Base-by-base conservation (phyloP, 345 rosid species). In the Rhodamnia argentea region DNA sequence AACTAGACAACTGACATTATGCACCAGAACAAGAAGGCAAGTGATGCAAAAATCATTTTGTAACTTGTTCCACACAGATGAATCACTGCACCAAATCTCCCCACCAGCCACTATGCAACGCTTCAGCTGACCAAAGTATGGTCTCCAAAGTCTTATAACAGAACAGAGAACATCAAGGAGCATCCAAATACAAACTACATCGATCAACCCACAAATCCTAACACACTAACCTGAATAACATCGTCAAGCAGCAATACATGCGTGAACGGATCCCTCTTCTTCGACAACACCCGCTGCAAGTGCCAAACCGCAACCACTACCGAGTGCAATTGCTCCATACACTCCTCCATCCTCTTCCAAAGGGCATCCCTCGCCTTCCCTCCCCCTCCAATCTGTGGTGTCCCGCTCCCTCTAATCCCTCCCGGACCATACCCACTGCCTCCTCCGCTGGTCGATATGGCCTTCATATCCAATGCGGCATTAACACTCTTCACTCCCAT, bases 191-290 rank as follows among this genome's bases (percentile, higher is more conserved):
- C 37, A 83, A 83, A 53, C 59, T 52, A 27, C 59, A 70, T 57
- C 9, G 27, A 24, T 57, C 60, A 23, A 23, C 27, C 26, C 81
- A 37, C 47, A 70, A 55, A 52, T 32, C 78, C 52, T 47, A 44
- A 83, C 42, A 32, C 76, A 27, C 81, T 84, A 55, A 97, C 99
- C 98, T 97, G 94, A 85, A 96, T 93, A 91, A 96, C 96, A 89
- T 96, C 98, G 62, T 98, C 99, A 54, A 98, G 96, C 90, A 98
- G 90, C 91, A 98, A 92, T 50, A 95, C 95, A 88, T 98, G 99
- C 0, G 98, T 93, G 87, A 98, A 96, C 6, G 99, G 99, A 90
- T 96, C 99, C 86, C 96, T 96, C 91, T 98, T 98, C 92, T 98
- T 96, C 6, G 99, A 96, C 87, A 98, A 82, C 59, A 98, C 98